Conservation (phyloP, 768 basidiomycete species). For the Lentinula lateritia region DNA sequence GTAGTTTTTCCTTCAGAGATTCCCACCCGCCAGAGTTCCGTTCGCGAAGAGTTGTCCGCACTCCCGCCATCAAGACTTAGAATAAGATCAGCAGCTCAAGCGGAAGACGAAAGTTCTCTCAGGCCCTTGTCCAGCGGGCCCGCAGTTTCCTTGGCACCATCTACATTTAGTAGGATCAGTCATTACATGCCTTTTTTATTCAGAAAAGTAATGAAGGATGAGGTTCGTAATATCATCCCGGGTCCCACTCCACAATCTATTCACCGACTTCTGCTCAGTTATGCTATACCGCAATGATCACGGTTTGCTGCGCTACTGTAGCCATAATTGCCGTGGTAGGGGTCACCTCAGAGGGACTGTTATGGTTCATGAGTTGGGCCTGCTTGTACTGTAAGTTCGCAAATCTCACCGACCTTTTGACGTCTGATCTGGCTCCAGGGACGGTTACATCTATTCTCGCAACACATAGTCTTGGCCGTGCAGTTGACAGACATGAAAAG, state of each 20-base stretch:
- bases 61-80: background rate
- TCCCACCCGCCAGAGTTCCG: background rate
- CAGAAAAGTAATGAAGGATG: constrained; percentile 53
- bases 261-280: constrained; percentile 26
- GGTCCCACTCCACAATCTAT: background rate
- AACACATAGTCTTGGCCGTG: constrained; percentile 56
- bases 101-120: background rate
- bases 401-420: background rate
- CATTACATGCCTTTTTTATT: constrained; percentile 49
- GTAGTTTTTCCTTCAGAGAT: background rate
- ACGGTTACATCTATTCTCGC: constrained; percentile 47
- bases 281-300: constrained; percentile 49
- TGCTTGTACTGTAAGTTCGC: constrained; percentile 43
- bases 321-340: constrained; percentile 47
- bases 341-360: constrained; percentile 36
- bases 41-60: background rate
- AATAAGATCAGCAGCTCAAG: background rate
- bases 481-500: constrained; percentile 55
- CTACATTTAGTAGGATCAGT: constrained; percentile 36
- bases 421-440: constrained; percentile 31
- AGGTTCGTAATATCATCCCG: constrained; percentile 33
- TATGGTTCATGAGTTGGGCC: constrained; percentile 49
- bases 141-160: constrained; percentile 20
- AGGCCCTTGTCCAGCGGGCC: constrained; percentile 7
- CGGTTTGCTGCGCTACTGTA: constrained; percentile 40